Base-by-base conservation (phyloP, 106 monocot genomes). In the Acorus gramineus region DNA sequence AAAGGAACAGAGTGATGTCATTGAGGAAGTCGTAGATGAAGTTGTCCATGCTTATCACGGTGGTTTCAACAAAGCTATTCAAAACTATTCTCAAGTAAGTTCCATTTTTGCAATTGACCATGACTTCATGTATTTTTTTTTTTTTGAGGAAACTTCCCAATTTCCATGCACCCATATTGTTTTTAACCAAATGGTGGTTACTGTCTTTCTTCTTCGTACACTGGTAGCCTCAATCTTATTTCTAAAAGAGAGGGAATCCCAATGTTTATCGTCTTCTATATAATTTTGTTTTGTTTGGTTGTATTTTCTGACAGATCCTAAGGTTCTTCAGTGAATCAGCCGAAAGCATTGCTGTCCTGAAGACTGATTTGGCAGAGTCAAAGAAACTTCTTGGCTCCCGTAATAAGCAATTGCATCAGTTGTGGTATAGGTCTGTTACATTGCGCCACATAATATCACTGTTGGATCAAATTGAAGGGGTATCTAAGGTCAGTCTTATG, bases 41-140 rank as follows among this genome's bases (percentile, higher is more conserved):
- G 91, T 98, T 71, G 96, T 98, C 5, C 96, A 98, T 81, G 85
- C 91, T n/a, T 98, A 98, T 82, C 96, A 98, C 72, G 74, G 92
- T 79, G 96, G 96, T 67, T 98, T 98, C 55, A 98, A 98, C 65
- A 98, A 98, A 84, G 96, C 96, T 65, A 98, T 98, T 71, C 96
- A 98, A 52, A 98, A 98, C 65, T 98, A 98, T 69, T 98, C 96
- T 14, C 96, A 91, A 67, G 96, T 96, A 60, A 68, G 87, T 73
- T 3, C 49, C 10, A 50, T 58, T 11, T 47, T 13, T 11, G 3
- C 50, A 7, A 0, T 47, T 42, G 28, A 53, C 2, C 5, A 5
- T 69, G 46, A 8, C 49, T 46, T 45, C 12, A 44, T 57, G 10
- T 14, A 56, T 78, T 44, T 45, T 61, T 59, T 46, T 42, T 45